Evolutionary conservation across 331 rosid genomes (phyloP).

Genomic region (Rosa hybrid): DNA sequence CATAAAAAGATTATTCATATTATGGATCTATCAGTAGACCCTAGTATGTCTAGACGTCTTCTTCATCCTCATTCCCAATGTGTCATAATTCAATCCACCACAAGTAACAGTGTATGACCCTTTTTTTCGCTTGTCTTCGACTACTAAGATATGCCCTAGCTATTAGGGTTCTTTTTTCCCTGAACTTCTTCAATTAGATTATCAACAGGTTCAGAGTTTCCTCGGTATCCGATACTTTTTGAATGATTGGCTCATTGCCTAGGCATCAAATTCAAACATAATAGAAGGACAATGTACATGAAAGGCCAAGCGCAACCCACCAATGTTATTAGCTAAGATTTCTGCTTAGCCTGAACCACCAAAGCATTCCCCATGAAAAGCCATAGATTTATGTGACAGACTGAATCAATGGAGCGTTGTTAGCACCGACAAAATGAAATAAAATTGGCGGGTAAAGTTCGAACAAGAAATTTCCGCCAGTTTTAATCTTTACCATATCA

Average conservation of each 20-base stretch:
- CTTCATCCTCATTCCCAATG: not conserved
- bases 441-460: no score
- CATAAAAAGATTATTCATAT: constrained; percentile 11
- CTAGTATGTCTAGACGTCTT: not conserved
- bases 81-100: not conserved
- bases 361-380: not conserved
- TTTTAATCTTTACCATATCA: no score
- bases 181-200: not conserved
- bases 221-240: not conserved
- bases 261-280: not conserved
- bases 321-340: not conserved
- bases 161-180: not conserved
- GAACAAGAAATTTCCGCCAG: no score
- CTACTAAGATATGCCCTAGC: not conserved
- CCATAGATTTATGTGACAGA: not conserved
- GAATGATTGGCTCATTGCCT: not conserved
- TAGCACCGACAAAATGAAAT: not conserved
- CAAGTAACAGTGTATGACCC: not conserved
- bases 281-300: not conserved
- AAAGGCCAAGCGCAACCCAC: not conserved
- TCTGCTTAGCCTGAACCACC: not conserved
- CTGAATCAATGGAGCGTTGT: not conserved
- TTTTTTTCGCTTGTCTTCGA: not conserved
- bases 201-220: not conserved
- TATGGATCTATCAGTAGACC: not conserved